Evolutionary conservation across 2,329 filamentous ascomycete species (phyloP).

Genomic region (Colletotrichum noveboracense): DNA sequence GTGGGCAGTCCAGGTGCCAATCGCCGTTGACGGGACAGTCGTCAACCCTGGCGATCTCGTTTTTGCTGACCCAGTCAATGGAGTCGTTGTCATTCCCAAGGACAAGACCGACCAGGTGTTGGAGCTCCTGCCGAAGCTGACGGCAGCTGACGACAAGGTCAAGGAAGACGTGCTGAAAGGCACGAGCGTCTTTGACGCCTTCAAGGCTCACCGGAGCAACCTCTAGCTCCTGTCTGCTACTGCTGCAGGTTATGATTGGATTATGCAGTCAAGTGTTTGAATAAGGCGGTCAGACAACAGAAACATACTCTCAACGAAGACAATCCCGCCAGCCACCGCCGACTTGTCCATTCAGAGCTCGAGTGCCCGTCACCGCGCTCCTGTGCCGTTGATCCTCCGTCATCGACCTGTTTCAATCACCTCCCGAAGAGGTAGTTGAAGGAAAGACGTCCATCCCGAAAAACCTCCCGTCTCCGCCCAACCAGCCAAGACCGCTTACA

Average conservation of each 20-base stretch:
- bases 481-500: not conserved
- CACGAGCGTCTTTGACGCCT: slow-evolving; percentile 68
- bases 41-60: slow-evolving; percentile 67
- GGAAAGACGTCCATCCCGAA: not conserved
- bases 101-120: slow-evolving; percentile 65
- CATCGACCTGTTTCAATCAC: not conserved
- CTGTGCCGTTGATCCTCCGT: not conserved
- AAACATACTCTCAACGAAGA: slow-evolving; percentile 23
- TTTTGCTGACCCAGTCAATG: slow-evolving; percentile 73
- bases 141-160: slow-evolving; percentile 62
- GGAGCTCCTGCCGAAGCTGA: slow-evolving; percentile 59
- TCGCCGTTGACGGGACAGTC: slow-evolving; percentile 46
- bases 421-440: not conserved
- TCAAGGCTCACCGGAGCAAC: slow-evolving; percentile 58
- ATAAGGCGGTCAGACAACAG: slow-evolving; percentile 20
- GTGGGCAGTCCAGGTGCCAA: slow-evolving; percentile 54
- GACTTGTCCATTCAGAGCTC: not conserved
- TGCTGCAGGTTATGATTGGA: not conserved
- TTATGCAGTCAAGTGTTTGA: not conserved
- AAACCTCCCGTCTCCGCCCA: not conserved
- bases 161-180: slow-evolving; percentile 69
- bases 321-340: not conserved
- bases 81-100: slow-evolving; percentile 70
- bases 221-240: slow-evolving; percentile 22
- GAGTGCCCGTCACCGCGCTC: not conserved